Evolutionary conservation across 2,329 filamentous ascomycete genomes (phyloP), one percentile per base, ranked within the genome.

Genomic region (Fragosphaeria purpurea): DNA sequence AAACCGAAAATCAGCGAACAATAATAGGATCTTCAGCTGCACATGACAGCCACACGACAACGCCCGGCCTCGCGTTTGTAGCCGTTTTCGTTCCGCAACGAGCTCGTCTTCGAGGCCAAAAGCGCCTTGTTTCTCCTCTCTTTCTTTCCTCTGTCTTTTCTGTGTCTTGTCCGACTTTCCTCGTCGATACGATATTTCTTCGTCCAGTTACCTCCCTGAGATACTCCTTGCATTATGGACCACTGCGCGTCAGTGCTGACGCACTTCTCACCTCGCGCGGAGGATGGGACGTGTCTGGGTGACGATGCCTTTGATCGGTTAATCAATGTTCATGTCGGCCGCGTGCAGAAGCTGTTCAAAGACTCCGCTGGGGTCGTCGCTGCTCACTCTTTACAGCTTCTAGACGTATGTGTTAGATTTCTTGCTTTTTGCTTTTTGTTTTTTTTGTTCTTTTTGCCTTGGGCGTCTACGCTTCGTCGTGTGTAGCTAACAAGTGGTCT

Each of bases 291-390:
- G 11, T 9, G 38, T 12, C 46, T 51, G 6, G 34, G 62, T 47
- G 58, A 67, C 50, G 67, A 63, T 30, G 52, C 58, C 46, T 75
- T 72, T 57, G 68, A 79, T 56, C 56, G 56, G 13, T 61, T 63
- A 8, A 64, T 69, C 47, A 65, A 59, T 52, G 47, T 57, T 0
- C 73, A 78, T 54, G 59, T 67, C 30, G 54, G 57, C 13, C 61
- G 61, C 12, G 58, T 77, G 13, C 62, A 62, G 37, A 65, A 62
- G 51, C 51, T 76, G 38, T 56, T 71, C 22, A 60, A 63, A 11
- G 64, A 66, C 1, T 57, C 65, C 3, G 54, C 57, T 12, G 51
- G 58, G 12, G 59, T 63, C 9, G 58, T 76, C 40, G 48, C 59
- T 38, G 54, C 56, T 10, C 61, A 68, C 41, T 66, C 70, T 13